Evolutionary conservation across 2,329 filamentous ascomycete species (phyloP), one percentile per base, ranked within the genome.

Genomic region (Pseudocercospora pini-densiflorae): DNA sequence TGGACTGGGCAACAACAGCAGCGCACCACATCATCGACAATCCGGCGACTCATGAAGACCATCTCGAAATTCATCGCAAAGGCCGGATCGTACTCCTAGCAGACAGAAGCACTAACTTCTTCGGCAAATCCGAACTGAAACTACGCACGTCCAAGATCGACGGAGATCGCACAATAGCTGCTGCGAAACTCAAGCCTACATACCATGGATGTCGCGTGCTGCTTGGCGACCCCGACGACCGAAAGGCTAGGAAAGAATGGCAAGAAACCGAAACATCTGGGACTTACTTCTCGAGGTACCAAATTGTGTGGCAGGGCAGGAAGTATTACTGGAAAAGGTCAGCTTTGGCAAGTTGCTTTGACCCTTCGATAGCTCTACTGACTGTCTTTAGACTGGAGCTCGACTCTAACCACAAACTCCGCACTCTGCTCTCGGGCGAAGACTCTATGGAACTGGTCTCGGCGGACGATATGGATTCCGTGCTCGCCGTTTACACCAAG

Each of bases 61-160:
- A 31, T 31, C 24, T 62, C 1, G 59, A 54, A 51, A 54, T 62
- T 24, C 45, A 54, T n/a, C 45, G 59, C n/a, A 62, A 62, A 62
- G 59, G 59, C n/a, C 59, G 59, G 1, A 62, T 51, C 5, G 29
- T 36, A 3, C 31, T 53, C n/a, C 7, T 40, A 3, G 19, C 29
- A 29, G 24, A 53, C n/a, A 10, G 19, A 21, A 62, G 53, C 27
- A 33, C 43, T 14, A 47, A 54, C 21, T 23, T 54, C 16, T 27
- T 62, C 6, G 27, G 47, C 29, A 53, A 23, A 36, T n/a, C 59
- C 8, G 59, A 62, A 24, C 27, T 62, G 10, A 45, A 43, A 33
- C 27, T 62, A 21, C 23, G 19, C 6, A 62, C 47, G 16, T 27
- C 59, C 21, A 33, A 19, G 10, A 51, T 62, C n/a, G 59, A 62